phyloP scores from a whole-genome alignment of 768 basidiomycete species.

The Phaffia tasmanica region DNA sequence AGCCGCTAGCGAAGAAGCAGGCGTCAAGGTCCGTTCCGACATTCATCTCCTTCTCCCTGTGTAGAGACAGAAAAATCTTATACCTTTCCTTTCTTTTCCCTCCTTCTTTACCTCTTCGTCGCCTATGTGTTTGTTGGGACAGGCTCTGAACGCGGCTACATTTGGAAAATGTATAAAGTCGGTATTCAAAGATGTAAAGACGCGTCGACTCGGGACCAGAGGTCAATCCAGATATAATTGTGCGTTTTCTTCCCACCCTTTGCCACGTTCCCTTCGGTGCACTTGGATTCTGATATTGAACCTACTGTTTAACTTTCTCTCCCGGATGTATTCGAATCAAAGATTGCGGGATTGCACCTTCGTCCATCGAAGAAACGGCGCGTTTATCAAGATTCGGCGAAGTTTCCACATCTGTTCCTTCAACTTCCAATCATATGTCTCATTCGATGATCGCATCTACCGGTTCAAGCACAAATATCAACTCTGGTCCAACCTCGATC shows the following conservation, averaged over 20 bases:
- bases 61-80: neutral
- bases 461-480: neutral
- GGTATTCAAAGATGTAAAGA: constrained; percentile 91
- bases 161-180: constrained; percentile 87
- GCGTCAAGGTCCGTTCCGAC: neutral
- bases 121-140: constrained; percentile 41
- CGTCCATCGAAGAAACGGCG: neutral
- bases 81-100: neutral
- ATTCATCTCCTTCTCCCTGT: too few relatives aligned
- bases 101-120: neutral
- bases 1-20: neutral
- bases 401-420: neutral
- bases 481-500: constrained; percentile 5
- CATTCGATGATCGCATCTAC: neutral
- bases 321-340: too few relatives aligned
- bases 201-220: constrained; percentile 76
- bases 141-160: constrained; percentile 90
- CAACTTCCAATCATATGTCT: neutral
- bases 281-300: neutral
- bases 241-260: constrained; percentile 41
- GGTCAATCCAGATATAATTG: constrained; percentile 97
- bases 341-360: too few relatives aligned
- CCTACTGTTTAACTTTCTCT: too few relatives aligned
- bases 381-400: neutral
- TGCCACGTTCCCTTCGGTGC: neutral